These are phyloP conservation scores for Euphorbia schlechtendalii DNA, from an alignment of 441 rosid species.

Conservation along the genomic window DNA sequence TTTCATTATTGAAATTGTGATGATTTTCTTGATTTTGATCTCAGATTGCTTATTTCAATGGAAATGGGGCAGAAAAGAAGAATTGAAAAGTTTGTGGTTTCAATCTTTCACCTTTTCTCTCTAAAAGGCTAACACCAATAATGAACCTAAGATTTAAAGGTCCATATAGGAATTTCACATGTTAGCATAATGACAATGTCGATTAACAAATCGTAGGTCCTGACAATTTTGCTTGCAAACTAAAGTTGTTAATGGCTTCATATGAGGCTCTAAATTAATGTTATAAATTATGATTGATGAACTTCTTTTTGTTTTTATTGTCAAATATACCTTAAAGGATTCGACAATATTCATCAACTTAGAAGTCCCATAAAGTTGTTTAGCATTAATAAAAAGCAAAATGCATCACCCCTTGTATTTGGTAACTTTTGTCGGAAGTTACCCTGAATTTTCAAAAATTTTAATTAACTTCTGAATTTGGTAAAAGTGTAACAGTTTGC, in stretches of 20 bases:
- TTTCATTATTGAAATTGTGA: background rate
- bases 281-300: too few species aligned
- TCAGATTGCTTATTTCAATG: background rate
- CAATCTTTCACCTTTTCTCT: background rate
- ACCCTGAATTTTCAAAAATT: too few species aligned
- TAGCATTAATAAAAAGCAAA: too few species aligned
- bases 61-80: too few species aligned
- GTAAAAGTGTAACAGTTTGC: too few species aligned
- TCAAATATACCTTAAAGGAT: background rate
- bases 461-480: too few species aligned
- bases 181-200: too few species aligned
- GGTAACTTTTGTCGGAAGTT: too few species aligned
- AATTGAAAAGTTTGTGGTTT: too few species aligned
- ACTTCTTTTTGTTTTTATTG: background rate
- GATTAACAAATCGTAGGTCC: conserved; percentile 10
- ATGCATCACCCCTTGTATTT: too few species aligned
- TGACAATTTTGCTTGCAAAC: conserved; percentile 15
- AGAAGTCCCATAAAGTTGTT: too few species aligned
- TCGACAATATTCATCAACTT: background rate
- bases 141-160: background rate
- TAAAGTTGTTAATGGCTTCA: background rate
- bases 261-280: too few species aligned
- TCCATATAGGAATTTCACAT: background rate
- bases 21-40: background rate
- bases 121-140: background rate